Percentiles rank a stretch among this genome's conserved stretches.
These are phyloP conservation scores for Chernovozyma aurita DNA, from an alignment of 1,139 yeast genomes.

Conservation along the genomic window DNA sequence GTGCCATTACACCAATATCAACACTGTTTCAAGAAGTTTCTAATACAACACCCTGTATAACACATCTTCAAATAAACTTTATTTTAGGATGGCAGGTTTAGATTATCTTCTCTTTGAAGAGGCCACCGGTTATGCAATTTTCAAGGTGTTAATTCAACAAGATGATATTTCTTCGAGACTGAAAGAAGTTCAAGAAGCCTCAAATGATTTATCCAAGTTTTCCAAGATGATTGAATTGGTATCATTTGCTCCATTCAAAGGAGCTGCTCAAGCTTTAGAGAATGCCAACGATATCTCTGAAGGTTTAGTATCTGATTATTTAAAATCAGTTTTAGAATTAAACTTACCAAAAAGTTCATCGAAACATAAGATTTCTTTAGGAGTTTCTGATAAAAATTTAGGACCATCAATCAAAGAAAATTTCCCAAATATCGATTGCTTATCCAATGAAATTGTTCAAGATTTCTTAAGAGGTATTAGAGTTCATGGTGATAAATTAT, in stretches of 20 bases:
- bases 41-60: no score
- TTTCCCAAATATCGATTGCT: slow-evolving; percentile 86
- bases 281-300: slow-evolving; percentile 97
- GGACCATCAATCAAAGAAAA: slow-evolving; percentile 95
- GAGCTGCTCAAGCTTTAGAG: slow-evolving; percentile 98
- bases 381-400: slow-evolving; percentile 90
- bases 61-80: no score
- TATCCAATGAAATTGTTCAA: slow-evolving; percentile 87
- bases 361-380: slow-evolving; percentile 64
- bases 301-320: slow-evolving; percentile 90
- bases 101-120: slow-evolving; percentile 96
- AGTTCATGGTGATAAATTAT: slow-evolving; percentile 80
- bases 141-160: slow-evolving; percentile 90
- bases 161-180: slow-evolving; percentile 90
- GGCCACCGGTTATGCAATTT: slow-evolving; percentile 97
- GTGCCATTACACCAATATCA: no score
- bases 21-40: no score
- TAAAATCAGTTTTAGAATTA: slow-evolving; percentile 83
- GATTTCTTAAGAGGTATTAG: slow-evolving; percentile 95
- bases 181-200: slow-evolving; percentile 91
- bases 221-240: slow-evolving; percentile 91
- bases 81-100: slow-evolving; percentile 55
- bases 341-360: slow-evolving; percentile 84
- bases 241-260: slow-evolving; percentile 96
- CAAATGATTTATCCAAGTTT: slow-evolving; percentile 81